Percentiles rank a stretch among this genome's conserved stretches.
phyloP scores from a whole-genome alignment of 768 basidiomycete genomes.

The Pulveroboletus ravenelii region DNA sequence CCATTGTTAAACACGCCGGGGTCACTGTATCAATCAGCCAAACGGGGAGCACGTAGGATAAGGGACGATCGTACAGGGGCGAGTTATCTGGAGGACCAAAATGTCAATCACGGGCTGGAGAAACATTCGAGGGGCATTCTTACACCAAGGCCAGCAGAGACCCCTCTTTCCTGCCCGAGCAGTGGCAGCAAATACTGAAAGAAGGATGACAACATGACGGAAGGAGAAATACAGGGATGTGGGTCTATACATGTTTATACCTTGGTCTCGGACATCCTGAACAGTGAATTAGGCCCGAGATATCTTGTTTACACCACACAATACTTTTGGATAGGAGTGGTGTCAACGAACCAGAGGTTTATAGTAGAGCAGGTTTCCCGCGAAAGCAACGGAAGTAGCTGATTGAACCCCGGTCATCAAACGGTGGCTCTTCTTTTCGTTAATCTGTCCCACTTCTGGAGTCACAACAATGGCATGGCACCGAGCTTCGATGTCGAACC shows the following conservation, averaged over 20 bases:
- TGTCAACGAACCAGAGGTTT: neutral
- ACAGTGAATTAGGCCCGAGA: neutral
- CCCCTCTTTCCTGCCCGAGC: conserved; percentile 36
- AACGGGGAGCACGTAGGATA: neutral
- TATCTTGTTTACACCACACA: neutral
- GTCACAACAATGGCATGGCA: neutral
- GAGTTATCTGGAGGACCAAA: conserved; percentile 20
- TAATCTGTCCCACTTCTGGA: neutral
- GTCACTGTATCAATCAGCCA: conserved; percentile 15
- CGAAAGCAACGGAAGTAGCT: neutral
- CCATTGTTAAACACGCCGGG: conserved; percentile 28
- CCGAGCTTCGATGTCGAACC: neutral
- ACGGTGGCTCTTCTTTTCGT: neutral
- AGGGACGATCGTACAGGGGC: conserved; percentile 23
- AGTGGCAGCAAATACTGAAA: conserved; percentile 13
- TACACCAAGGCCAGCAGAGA: conserved; percentile 35
- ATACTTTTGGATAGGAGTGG: neutral
- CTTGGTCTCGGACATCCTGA: neutral
- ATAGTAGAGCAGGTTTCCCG: neutral
- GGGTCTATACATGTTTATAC: neutral
- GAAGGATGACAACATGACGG: conserved; percentile 16
- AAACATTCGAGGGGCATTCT: neutral
- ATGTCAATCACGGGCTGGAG: neutral
- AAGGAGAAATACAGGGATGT: neutral
- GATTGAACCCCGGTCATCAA: neutral